A percentile compares a stretch with the other conserved stretches of the same genome.
Conservation (phyloP, 164 flowering plant species). For the Liriodendron chinense region DNA sequence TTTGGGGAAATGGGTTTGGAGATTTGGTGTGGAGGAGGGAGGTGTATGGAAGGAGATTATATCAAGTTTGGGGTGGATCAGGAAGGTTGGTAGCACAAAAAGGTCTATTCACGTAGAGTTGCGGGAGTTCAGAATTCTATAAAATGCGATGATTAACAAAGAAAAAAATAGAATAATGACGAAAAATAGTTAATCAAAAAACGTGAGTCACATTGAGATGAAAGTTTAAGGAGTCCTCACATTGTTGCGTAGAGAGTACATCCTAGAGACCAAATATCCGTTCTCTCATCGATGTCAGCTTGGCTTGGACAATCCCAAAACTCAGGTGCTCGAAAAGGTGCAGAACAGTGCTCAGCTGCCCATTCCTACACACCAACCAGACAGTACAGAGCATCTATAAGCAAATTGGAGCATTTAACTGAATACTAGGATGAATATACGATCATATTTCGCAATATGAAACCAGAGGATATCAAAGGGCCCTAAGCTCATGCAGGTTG, state of each 20-base stretch:
- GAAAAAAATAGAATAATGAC: neutral
- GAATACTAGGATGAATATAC: neutral
- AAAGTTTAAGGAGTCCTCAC: constrained; percentile 41
- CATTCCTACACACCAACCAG: constrained; percentile 65
- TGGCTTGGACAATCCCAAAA: constrained; percentile 99
- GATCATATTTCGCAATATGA: neutral
- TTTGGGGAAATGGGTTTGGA: no score
- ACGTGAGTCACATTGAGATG: neutral
- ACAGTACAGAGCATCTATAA: neutral
- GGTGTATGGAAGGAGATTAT: no score
- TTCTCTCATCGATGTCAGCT: constrained; percentile 88
- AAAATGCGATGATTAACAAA: neutral
- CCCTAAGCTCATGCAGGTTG: no score
- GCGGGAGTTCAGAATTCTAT: no score
- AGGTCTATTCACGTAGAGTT: no score
- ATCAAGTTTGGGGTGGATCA: no score
- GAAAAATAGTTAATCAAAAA: neutral
- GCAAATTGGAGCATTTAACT: constrained; percentile 3
- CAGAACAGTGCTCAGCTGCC: constrained; percentile 98
- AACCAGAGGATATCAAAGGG: no score
- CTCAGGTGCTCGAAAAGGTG: constrained; percentile 95
- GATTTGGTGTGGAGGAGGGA: no score
- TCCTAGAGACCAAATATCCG: constrained; percentile 97
- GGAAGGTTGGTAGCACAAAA: no score
- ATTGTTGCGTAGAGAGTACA: constrained; percentile 93